Percentiles rank a stretch among this genome's conserved stretches.
phyloP scores from a whole-genome alignment of 495 filamentous ascomycete genomes.

The Hypoxylon cercidicola region DNA sequence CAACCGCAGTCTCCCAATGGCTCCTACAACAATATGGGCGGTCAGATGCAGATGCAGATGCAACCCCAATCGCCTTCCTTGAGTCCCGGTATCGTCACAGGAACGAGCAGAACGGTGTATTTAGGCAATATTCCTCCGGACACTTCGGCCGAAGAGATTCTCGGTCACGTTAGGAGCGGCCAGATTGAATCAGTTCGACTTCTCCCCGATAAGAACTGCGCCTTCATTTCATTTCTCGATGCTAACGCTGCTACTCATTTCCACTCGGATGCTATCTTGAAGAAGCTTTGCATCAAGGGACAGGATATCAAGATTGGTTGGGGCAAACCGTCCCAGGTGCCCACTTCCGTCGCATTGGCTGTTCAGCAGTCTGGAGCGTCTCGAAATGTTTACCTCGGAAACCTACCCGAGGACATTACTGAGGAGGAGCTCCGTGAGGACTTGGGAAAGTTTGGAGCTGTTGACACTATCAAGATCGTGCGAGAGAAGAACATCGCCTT shows the following conservation, averaged over 20 bases:
- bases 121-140: constrained; percentile 97
- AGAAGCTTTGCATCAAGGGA: constrained; percentile 96
- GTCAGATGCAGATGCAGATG: constrained; percentile 63
- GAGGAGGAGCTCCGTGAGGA: constrained; percentile 96
- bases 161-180: constrained; percentile 95
- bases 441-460: constrained; percentile 93
- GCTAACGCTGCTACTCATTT: constrained; percentile 97
- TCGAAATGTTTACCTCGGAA: constrained; percentile 97
- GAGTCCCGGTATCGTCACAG: constrained; percentile 81
- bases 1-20: constrained; percentile 88
- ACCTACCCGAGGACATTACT: constrained; percentile 85
- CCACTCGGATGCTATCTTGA: constrained; percentile 98
- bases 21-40: constrained; percentile 72
- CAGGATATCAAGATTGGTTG: constrained; percentile 99
- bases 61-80: constrained; percentile 74
- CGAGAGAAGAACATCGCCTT: constrained; percentile 98
- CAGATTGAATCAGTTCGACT: constrained; percentile 98
- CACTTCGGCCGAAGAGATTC: constrained; percentile 97
- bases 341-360: constrained; percentile 93
- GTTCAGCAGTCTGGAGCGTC: constrained; percentile 98
- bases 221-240: constrained; percentile 98
- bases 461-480: constrained; percentile 98
- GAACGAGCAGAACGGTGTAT: constrained; percentile 95
- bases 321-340: constrained; percentile 98
- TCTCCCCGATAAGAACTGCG: constrained; percentile 98